Evolutionary conservation across 371 early-diverging fungal genomes (phyloP).

Genomic region (Choanephora cucurbitarum): DNA sequence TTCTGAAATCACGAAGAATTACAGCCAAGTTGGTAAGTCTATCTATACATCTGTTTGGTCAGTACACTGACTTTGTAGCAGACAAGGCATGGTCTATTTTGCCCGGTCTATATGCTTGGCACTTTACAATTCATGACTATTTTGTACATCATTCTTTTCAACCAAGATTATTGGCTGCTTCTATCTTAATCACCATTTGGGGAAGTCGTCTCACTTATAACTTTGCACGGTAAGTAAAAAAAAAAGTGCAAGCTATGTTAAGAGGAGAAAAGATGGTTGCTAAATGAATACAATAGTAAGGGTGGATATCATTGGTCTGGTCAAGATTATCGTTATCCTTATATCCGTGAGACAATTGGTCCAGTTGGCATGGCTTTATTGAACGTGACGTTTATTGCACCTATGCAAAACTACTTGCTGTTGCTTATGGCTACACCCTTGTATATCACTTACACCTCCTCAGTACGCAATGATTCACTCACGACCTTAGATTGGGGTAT

Average conservation of each 20-base stretch:
- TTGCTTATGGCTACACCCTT: conserved; percentile 66
- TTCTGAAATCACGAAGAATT: conserved; percentile 42
- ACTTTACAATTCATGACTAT: conserved; percentile 57
- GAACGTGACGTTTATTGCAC: conserved; percentile 73
- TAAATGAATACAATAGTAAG: conserved; percentile 61
- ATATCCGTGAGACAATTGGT: conserved; percentile 47
- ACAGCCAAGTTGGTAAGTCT: conserved; percentile 54
- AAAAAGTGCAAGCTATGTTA: too few relatives aligned
- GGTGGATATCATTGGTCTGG: conserved; percentile 74
- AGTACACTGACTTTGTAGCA: conserved; percentile 11
- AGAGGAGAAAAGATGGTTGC: too few relatives aligned
- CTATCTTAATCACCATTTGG: conserved; percentile 71
- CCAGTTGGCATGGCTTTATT: conserved; percentile 66
- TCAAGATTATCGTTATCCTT: conserved; percentile 81
- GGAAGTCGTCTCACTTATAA: conserved; percentile 79
- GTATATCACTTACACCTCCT: conserved; percentile 43
- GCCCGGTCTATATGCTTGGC: conserved; percentile 63
- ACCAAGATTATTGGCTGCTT: conserved; percentile 52
- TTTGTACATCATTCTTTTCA: conserved; percentile 28
- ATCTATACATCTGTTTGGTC: neutral
- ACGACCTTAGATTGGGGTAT: conserved; percentile 53
- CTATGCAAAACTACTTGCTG: conserved; percentile 72
- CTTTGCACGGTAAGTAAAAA: conserved; percentile 53
- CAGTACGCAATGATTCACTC: conserved; percentile 14
- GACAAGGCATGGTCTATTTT: conserved; percentile 76